phyloP scores from a whole-genome alignment of 345 rosid species.

The Barbarea vulgaris region DNA sequence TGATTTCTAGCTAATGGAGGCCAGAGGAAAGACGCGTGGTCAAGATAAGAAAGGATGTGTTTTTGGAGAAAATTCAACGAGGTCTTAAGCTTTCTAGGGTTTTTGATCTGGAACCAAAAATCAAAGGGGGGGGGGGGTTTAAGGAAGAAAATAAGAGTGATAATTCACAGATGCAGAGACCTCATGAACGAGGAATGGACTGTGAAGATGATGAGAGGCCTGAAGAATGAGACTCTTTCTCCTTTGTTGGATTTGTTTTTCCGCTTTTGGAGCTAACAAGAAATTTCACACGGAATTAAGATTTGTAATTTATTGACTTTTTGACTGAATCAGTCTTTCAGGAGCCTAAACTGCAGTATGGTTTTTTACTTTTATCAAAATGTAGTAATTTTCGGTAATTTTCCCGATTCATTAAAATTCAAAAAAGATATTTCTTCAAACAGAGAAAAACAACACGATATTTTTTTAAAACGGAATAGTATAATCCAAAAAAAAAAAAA shows the following conservation, averaged over 20 bases:
- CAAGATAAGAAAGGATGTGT: background rate
- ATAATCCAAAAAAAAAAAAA: background rate
- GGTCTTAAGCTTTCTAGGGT: constrained; percentile 11
- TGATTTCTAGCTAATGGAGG: background rate
- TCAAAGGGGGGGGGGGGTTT: constrained; percentile 21
- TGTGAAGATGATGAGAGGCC: constrained; percentile 15
- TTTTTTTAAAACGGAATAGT: background rate
- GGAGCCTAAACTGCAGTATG: background rate
- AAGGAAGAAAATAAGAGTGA: constrained; percentile 14
- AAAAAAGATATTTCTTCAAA: background rate
- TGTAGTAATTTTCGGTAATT: background rate
- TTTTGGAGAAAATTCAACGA: background rate
- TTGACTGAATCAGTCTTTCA: background rate
- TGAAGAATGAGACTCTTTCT: constrained; percentile 33
- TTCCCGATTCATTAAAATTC: background rate
- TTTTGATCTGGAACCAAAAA: background rate
- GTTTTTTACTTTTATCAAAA: background rate
- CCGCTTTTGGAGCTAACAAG: constrained; percentile 20
- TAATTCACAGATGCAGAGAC: constrained; percentile 14
- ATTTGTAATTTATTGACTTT: constrained; percentile 5
- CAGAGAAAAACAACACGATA: background rate
- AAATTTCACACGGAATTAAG: background rate
- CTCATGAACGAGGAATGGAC: constrained; percentile 3
- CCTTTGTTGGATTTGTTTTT: constrained; percentile 11
- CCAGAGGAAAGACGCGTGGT: constrained; percentile 14